A percentile compares a stretch with the other conserved stretches of the same genome.
These are phyloP conservation scores for Misopates orontium DNA, from an alignment of 257 asterid species.

Conservation along the genomic window DNA sequence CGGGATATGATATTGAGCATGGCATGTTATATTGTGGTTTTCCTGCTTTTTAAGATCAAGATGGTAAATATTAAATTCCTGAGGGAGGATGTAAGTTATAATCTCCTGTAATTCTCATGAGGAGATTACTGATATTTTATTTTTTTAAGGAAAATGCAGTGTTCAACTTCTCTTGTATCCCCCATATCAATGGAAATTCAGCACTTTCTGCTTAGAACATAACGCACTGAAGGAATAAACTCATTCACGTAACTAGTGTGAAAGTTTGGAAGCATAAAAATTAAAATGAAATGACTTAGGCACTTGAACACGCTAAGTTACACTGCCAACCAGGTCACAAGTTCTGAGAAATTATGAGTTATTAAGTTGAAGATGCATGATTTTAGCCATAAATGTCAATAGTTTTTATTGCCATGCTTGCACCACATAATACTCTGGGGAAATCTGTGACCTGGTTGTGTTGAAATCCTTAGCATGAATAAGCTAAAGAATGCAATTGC, in stretches of 20 bases:
- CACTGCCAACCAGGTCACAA: neutral
- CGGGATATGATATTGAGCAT: neutral
- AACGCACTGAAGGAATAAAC: neutral
- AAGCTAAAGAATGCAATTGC: slow-evolving; percentile 16
- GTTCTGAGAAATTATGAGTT: neutral
- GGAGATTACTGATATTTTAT: neutral
- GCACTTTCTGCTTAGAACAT: neutral
- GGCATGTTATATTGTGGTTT: neutral
- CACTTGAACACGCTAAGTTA: neutral
- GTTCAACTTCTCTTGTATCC: neutral
- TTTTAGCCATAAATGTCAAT: neutral
- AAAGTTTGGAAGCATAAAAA: too few relatives aligned
- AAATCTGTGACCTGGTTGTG: neutral
- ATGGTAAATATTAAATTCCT: neutral
- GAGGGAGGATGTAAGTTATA: neutral
- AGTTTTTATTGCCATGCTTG: neutral
- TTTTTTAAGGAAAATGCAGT: neutral
- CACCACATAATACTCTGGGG: neutral
- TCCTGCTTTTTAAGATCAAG: neutral
- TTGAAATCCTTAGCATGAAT: neutral
- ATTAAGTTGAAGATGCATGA: too few relatives aligned
- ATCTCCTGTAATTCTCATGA: neutral
- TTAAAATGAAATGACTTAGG: neutral
- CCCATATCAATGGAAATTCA: neutral
- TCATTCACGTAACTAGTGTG: neutral